Conservation (phyloP, 257 asterid species). For the Nicotiana paniculata region DNA sequence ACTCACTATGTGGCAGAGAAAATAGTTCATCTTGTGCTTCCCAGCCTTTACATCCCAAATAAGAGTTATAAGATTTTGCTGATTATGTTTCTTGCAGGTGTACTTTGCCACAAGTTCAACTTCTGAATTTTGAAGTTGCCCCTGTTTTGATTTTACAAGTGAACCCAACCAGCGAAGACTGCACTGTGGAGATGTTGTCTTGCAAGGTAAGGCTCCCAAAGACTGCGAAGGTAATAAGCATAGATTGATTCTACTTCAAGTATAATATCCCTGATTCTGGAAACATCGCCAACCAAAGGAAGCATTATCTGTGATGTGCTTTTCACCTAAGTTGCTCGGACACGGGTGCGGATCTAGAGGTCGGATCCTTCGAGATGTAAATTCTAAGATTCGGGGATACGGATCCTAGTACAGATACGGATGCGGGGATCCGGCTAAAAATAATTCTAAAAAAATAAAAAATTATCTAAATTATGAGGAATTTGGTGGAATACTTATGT, state of each 20-base stretch:
- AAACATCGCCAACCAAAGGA: background rate
- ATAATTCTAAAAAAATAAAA: too few relatives aligned
- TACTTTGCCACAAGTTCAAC: slow-evolving; percentile 62
- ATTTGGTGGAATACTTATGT: too few relatives aligned
- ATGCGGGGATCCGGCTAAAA: too few relatives aligned
- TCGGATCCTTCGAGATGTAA: too few relatives aligned
- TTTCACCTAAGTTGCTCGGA: background rate
- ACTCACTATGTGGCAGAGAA: background rate
- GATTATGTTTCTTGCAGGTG: slow-evolving; percentile 46
- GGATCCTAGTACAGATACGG: too few relatives aligned
- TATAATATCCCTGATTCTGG: background rate
- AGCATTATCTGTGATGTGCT: background rate
- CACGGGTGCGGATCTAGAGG: too few relatives aligned
- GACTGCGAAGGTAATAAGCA: background rate
- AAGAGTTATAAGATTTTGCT: slow-evolving; percentile 3
- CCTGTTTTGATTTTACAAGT: slow-evolving; percentile 76
- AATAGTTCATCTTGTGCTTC: background rate
- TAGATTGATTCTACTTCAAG: background rate
- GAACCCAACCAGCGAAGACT: slow-evolving; percentile 48
- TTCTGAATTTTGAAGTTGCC: slow-evolving; percentile 70
- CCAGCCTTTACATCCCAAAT: background rate
- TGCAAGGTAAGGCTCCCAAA: slow-evolving; percentile 52
- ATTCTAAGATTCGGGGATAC: too few relatives aligned
- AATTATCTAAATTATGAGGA: too few relatives aligned
- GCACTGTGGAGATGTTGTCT: slow-evolving; percentile 66